These are phyloP conservation scores for Pyrenophora seminiperda DNA, from an alignment of 2,329 filamentous ascomycete genomes.

Conservation along the genomic window DNA sequence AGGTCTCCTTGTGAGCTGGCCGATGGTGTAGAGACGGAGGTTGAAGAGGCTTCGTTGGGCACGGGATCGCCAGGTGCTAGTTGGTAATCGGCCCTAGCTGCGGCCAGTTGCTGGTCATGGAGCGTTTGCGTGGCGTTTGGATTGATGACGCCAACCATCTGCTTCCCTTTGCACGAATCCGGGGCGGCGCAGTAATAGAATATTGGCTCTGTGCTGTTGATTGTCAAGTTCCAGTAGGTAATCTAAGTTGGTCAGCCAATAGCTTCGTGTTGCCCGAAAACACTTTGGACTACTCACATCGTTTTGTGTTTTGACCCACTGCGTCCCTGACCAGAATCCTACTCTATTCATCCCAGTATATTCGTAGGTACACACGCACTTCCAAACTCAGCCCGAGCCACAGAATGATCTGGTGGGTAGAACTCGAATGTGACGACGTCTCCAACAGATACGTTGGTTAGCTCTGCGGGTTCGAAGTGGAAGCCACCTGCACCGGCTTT, in stretches of 20 bases:
- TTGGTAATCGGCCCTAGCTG: conserved; percentile 31
- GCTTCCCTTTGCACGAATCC: conserved; percentile 65
- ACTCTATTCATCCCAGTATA: conserved; percentile 32
- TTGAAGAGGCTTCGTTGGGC: conserved; percentile 43
- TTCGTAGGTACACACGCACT: conserved; percentile 49
- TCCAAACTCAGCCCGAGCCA: conserved; percentile 48
- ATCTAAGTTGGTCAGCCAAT: conserved; percentile 25
- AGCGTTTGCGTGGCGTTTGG: conserved; percentile 51
- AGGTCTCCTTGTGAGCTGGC: not conserved
- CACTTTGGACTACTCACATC: conserved; percentile 33
- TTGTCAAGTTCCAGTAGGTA: conserved; percentile 39
- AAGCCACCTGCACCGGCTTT: conserved; percentile 45
- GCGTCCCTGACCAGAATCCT: conserved; percentile 42
- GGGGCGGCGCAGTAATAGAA: conserved; percentile 59
- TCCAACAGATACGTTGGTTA: conserved; percentile 45
- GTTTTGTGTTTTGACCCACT: conserved; percentile 31
- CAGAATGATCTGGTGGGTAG: conserved; percentile 51
- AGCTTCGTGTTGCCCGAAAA: not conserved
- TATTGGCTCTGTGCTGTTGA: conserved; percentile 45
- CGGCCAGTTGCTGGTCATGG: conserved; percentile 31
- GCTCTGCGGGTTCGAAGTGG: conserved; percentile 45
- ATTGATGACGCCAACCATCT: conserved; percentile 80
- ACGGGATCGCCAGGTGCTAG: conserved; percentile 50
- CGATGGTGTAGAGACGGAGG: not conserved
- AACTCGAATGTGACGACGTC: conserved; percentile 49